Percentiles rank a stretch among this genome's conserved stretches.
phyloP scores from a whole-genome alignment of 108 stramenopile species.

The Cyclostephanos tholiformis region DNA sequence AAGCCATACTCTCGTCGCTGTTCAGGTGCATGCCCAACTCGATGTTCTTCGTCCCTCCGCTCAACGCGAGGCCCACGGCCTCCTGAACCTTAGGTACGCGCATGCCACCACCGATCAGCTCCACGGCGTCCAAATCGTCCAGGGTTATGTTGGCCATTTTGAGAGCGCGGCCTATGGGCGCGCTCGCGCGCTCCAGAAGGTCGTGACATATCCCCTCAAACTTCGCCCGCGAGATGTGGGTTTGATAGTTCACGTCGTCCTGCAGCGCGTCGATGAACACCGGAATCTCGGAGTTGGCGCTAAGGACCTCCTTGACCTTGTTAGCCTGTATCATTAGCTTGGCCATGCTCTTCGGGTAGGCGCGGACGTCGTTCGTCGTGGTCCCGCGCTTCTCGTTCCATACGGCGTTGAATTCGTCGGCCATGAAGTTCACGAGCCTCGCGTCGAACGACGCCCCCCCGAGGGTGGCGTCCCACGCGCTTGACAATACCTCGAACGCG shows the following conservation, averaged over 20 bases:
- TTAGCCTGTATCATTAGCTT: conserved; percentile 95
- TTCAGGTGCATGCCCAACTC: conserved; percentile 98
- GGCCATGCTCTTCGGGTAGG: conserved; percentile 88
- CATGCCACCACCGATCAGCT: conserved; percentile 99
- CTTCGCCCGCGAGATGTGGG: conserved; percentile 81
- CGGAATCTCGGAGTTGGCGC: conserved; percentile 96
- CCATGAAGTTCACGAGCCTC: conserved; percentile 89
- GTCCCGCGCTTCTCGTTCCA: conserved; percentile 69
- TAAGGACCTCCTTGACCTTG: conserved; percentile 98
- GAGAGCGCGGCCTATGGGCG: conserved; percentile 82
- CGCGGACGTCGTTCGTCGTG: conserved; percentile 80
- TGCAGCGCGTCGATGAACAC: conserved; percentile 93
- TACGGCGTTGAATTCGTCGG: conserved; percentile 90
- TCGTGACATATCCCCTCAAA: conserved; percentile 89
- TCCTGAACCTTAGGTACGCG: conserved; percentile 95
- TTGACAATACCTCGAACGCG: conserved; percentile 89
- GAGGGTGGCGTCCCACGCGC: conserved; percentile 93
- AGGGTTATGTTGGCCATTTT: conserved; percentile 78
- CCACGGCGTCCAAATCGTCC: conserved; percentile 90
- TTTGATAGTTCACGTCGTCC: conserved; percentile 86
- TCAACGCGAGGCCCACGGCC: conserved; percentile 55
- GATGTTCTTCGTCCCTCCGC: conserved; percentile 40
- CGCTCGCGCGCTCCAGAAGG: conserved; percentile 79
- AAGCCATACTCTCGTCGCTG: conserved; percentile 98
- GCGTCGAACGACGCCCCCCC: conserved; percentile 92